Conservation (phyloP, 1,139 yeast species). For the Blastobotrys apis region DNA sequence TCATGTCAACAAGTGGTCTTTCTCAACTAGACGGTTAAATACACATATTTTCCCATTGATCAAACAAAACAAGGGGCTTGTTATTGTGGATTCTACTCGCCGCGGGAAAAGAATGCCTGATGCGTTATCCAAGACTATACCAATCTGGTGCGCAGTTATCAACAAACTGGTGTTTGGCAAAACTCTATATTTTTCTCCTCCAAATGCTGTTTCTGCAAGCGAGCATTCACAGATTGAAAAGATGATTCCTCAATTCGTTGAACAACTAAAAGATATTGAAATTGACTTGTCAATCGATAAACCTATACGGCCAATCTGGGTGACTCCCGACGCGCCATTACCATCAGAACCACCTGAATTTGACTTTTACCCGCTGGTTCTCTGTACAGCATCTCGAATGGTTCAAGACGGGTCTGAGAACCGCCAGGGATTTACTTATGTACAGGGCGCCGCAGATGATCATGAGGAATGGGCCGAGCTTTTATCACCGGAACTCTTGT, state of each 20-base stretch:
- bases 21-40: constrained; percentile 68
- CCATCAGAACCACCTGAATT: constrained; percentile 30
- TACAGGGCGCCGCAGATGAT: constrained; percentile 93
- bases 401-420: constrained; percentile 52
- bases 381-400: constrained; percentile 62
- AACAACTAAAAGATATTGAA: constrained; percentile 40
- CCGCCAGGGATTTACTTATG: constrained; percentile 51
- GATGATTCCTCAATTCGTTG: constrained; percentile 48
- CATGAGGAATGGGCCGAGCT: constrained; percentile 78
- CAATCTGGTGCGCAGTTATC: constrained; percentile 86
- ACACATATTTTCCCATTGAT: constrained; percentile 59
- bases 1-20: constrained; percentile 74
- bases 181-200: constrained; percentile 46
- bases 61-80: constrained; percentile 42
- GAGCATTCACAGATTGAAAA: constrained; percentile 54
- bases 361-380: constrained; percentile 43
- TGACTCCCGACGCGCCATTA: constrained; percentile 51
- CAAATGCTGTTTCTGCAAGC: constrained; percentile 49
- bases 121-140: constrained; percentile 78
- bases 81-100: constrained; percentile 80
- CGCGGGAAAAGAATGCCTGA: constrained; percentile 84
- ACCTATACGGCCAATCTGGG: constrained; percentile 67
- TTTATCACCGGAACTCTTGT: constrained; percentile 52
- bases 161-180: constrained; percentile 48
- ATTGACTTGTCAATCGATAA: constrained; percentile 42